Evolutionary conservation across 805 yeast species (phyloP), one percentile per base, ranked within the genome.

Genomic region (Yarrowia keelungensis): DNA sequence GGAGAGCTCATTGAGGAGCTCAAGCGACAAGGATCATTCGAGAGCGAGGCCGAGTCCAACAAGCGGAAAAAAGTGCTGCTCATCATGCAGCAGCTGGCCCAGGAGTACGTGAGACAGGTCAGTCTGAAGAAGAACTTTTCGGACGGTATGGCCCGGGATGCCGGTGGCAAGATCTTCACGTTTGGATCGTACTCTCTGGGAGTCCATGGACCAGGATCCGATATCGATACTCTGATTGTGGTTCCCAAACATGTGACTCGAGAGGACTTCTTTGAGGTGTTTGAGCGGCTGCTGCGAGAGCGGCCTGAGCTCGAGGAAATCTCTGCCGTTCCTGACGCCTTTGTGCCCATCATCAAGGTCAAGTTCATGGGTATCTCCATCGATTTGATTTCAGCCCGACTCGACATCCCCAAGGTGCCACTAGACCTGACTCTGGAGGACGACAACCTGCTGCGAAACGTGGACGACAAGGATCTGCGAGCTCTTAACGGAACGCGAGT

Each of bases 191-290:
- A 93, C 75, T 83, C 97, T 71, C 80, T 95, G 53, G 99, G 99
- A 4, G 99, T 95, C 14, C 92, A 93, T 79, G 98, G 98, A 0
- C 98, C 98, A 0, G 98, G 99, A 0, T 90, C 97, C 0, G 99
- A 95, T 88, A 94, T 95, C 70, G 99, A 95, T 81, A 91, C 98
- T 0, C 81, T 95, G 56, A 91, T 95, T n/a, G 98, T 94, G 36
- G 98, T 91, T 16, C 99, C 99, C 1, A 95, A 94, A 74, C 98
- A 95, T 78, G 97, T 95, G 14, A 83, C 90, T 0, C 84, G 97
- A 71, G 95, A 90, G 35, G 95, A 93, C 78, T 95, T 94, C 76
- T 95, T 95, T 76, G 86, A 84, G 1, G 92, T 91, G 0, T 92
- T 95, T 80, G 90, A 83, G 45, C 84, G 84, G 53, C 77, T 95